Percentiles rank a stretch among this genome's conserved stretches.
These are phyloP conservation scores for Thelonectria rubi DNA, from an alignment of 2,329 filamentous ascomycete species.

Conservation along the genomic window DNA sequence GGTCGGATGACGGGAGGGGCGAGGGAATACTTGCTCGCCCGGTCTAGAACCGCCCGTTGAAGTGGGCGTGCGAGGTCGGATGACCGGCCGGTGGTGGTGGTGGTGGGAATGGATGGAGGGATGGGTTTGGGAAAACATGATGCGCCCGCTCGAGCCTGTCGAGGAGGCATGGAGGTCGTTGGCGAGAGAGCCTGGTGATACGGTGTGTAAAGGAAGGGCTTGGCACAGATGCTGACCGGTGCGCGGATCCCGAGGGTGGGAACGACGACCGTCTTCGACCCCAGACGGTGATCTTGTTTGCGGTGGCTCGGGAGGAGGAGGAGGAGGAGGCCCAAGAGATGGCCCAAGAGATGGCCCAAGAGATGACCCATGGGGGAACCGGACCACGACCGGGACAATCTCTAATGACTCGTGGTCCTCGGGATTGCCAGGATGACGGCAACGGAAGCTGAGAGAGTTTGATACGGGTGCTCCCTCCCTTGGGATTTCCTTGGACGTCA, in stretches of 20 bases:
- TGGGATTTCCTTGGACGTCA: not conserved
- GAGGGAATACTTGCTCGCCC: not conserved
- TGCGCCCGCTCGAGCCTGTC: not conserved
- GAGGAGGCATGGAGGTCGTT: too few species aligned
- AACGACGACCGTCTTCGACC: not conserved
- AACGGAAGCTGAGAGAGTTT: not conserved
- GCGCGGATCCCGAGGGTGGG: constrained; percentile 2
- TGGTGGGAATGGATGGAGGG: not conserved
- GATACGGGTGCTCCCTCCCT: not conserved
- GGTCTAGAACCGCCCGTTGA: not conserved
- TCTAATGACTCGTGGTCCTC: constrained; percentile 8
- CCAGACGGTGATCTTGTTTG: constrained; percentile 4
- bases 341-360: not conserved
- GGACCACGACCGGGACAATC: not conserved
- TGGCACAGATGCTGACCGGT: constrained; percentile 13
- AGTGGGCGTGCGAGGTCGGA: not conserved
- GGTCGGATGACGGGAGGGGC: too few species aligned
- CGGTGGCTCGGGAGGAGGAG: not conserved
- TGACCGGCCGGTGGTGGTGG: not conserved
- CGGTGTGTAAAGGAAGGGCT: constrained; percentile 4
- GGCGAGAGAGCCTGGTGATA: too few species aligned
- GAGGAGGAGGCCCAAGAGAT: not conserved
- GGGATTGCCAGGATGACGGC: not conserved
- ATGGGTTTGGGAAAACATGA: not conserved
- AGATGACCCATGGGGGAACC: constrained; percentile 8